Evolutionary conservation across 2,329 filamentous ascomycete species (phyloP).

Genomic region (Paradendryphiella salina): DNA sequence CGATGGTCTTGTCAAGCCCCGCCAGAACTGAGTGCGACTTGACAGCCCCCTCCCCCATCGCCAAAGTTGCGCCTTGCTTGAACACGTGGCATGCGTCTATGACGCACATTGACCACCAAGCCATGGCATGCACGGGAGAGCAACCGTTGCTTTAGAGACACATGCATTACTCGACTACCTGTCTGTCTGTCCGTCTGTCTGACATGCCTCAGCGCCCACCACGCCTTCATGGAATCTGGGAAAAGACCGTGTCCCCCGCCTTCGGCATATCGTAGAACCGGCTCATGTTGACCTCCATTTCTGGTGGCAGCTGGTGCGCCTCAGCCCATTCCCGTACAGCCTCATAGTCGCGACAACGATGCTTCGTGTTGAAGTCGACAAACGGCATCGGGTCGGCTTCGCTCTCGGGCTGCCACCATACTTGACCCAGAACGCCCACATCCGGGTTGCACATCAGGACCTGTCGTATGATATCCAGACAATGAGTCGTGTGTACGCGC

Average conservation of each 20-base stretch:
- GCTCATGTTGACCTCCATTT: conserved; percentile 44
- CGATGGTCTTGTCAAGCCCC: conserved; percentile 82
- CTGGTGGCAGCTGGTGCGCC: conserved; percentile 53
- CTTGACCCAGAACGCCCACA: conserved; percentile 62
- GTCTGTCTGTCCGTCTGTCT: conserved; percentile 6
- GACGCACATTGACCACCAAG: background rate
- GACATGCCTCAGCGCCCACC: conserved; percentile 11
- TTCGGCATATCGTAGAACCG: conserved; percentile 51
- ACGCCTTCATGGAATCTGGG: conserved; percentile 32
- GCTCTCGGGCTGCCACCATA: conserved; percentile 57
- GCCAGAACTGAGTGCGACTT: conserved; percentile 65
- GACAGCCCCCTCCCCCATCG: background rate
- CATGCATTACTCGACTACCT: background rate
- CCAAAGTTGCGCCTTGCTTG: too few relatives aligned
- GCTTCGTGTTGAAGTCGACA: conserved; percentile 65
- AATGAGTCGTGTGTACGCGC: conserved; percentile 61
- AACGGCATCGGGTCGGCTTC: conserved; percentile 56
- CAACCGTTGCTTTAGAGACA: conserved; percentile 6
- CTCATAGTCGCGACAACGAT: conserved; percentile 63
- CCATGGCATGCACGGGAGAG: background rate
- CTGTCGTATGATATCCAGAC: conserved; percentile 64
- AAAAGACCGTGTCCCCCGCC: conserved; percentile 36
- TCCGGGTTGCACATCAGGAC: conserved; percentile 67
- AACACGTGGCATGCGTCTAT: too few relatives aligned
- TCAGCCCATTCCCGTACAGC: conserved; percentile 59